A percentile compares a stretch with the other conserved stretches of the same genome.
Evolutionary conservation across 495 filamentous ascomycete species (phyloP).

Genomic region (Letharia lupina): DNA sequence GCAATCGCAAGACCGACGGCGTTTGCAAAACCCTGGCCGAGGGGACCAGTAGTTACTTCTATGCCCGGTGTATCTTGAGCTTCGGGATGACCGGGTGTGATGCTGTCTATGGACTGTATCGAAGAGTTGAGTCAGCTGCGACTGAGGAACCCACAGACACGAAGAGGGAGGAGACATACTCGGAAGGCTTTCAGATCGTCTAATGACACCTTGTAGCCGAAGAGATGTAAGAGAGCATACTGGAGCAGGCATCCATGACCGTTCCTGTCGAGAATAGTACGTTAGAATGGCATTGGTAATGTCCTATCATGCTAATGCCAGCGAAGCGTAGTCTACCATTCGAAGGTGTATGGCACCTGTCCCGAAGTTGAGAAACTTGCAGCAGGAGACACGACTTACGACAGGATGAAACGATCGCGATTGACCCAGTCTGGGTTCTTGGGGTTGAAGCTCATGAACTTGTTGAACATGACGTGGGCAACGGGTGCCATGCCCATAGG

Average conservation of each 20-base stretch:
- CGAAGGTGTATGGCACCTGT: background rate
- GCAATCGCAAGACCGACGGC: slow-evolving; percentile 95
- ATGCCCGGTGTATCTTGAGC: slow-evolving; percentile 91
- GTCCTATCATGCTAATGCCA: background rate
- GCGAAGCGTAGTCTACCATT: slow-evolving; percentile 2
- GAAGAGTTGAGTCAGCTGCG: slow-evolving; percentile 6
- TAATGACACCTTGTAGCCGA: slow-evolving; percentile 76
- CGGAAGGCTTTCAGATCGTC: slow-evolving; percentile 95
- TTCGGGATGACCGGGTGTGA: slow-evolving; percentile 95
- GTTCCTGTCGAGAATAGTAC: slow-evolving; percentile 51
- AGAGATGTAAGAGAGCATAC: slow-evolving; percentile 95
- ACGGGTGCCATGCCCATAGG: slow-evolving; percentile 99
- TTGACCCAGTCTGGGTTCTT: slow-evolving; percentile 96
- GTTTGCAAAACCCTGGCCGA: slow-evolving; percentile 92
- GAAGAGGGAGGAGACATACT: slow-evolving; percentile 45
- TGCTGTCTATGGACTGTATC: slow-evolving; percentile 70
- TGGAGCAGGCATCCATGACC: slow-evolving; percentile 99
- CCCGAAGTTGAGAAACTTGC: background rate
- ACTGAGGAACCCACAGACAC: background rate
- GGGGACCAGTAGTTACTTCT: slow-evolving; percentile 95
- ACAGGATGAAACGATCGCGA: slow-evolving; percentile 97
- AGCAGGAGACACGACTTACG: slow-evolving; percentile 56
- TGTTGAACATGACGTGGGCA: slow-evolving; percentile 96
- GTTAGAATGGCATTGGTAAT: slow-evolving; percentile 2
- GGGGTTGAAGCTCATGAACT: slow-evolving; percentile 99